A percentile compares a stretch with the other conserved stretches of the same genome.
Conservation (phyloP, 2,329 filamentous ascomycete species). For the Scytalidium sp. region DNA sequence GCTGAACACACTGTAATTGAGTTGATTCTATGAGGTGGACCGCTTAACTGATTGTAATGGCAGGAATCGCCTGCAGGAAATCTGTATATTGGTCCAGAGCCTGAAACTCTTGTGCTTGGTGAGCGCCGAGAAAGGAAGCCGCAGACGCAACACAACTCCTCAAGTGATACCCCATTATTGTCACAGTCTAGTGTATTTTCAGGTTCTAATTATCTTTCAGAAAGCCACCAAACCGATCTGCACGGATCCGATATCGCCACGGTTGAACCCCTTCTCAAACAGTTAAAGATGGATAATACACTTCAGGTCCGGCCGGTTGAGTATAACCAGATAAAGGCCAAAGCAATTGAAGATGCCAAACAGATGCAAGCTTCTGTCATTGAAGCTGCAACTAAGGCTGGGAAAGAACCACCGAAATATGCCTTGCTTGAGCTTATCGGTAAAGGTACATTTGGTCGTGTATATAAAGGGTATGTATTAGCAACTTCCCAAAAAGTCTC, state of each 20-base stretch:
- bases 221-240: not conserved
- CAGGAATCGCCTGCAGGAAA: no score
- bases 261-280: not conserved
- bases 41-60: no score
- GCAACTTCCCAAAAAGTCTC: not conserved
- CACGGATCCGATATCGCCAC: not conserved
- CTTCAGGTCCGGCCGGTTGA: constrained; percentile 13
- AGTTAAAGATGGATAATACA: constrained; percentile 1
- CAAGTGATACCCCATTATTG: not conserved
- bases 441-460: constrained; percentile 71
- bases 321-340: constrained; percentile 14
- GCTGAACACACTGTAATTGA: no score
- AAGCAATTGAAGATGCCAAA: constrained; percentile 59
- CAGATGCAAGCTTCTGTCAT: constrained; percentile 65
- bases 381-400: constrained; percentile 57
- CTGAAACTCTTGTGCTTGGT: no score
- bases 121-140: no score
- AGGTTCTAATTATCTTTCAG: not conserved
- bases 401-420: constrained; percentile 62
- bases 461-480: constrained; percentile 58
- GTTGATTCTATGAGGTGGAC: no score
- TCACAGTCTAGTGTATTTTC: not conserved
- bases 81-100: no score
- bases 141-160: no score
- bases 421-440: constrained; percentile 71